These are phyloP conservation scores for Diphasiastrum complanatum DNA, from an alignment of 83 land plant species.

Conservation along the genomic window DNA sequence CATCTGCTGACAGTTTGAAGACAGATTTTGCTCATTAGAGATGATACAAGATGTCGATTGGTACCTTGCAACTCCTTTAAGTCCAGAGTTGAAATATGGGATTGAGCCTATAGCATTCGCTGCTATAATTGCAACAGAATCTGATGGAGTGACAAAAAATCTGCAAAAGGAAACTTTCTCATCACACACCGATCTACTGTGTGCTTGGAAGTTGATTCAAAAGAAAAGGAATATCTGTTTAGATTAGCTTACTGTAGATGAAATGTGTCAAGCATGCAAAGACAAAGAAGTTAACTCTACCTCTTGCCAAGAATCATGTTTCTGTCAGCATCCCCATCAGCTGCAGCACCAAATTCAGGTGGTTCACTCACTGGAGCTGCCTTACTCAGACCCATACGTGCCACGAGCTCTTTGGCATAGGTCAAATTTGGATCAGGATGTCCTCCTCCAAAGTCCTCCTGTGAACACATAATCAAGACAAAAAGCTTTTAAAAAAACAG, in stretches of 20 bases:
- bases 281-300: slow-evolving; percentile 23
- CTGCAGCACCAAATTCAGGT: slow-evolving; percentile 99
- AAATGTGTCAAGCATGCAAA: neutral
- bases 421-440: slow-evolving; percentile 98
- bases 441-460: slow-evolving; percentile 99
- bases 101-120: slow-evolving; percentile 93
- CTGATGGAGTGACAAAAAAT: slow-evolving; percentile 99
- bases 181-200: neutral
- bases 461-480: slow-evolving; percentile 1
- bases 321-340: slow-evolving; percentile 99
- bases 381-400: slow-evolving; percentile 87
- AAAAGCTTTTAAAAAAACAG: neutral
- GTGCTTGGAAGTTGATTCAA: neutral
- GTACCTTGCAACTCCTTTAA: slow-evolving; percentile 95
- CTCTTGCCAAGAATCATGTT: slow-evolving; percentile 98
- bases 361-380: slow-evolving; percentile 47
- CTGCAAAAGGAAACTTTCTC: slow-evolving; percentile 29
- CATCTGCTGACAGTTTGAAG: too few species aligned
- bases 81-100: slow-evolving; percentile 86
- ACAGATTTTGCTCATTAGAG: too few species aligned
- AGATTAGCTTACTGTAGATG: too few species aligned
- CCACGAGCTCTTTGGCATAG: slow-evolving; percentile 93
- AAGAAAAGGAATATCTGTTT: neutral
- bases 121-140: slow-evolving; percentile 98
- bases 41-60: too few species aligned